Evolutionary conservation across 2,329 filamentous ascomycete species (phyloP).

Genomic region (Fusarium sp.): DNA sequence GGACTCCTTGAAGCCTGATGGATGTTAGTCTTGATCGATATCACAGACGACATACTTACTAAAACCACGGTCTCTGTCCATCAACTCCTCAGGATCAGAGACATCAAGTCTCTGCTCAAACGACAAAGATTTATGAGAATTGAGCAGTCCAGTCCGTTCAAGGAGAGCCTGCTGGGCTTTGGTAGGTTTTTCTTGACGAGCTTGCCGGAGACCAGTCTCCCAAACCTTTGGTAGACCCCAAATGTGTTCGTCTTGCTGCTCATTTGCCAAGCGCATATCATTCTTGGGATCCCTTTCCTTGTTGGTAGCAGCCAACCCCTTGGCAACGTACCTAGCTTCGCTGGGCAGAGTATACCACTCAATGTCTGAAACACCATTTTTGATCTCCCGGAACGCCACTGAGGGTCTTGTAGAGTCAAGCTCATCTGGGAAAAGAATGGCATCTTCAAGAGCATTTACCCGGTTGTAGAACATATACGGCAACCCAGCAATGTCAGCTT

Average conservation of each 20-base stretch:
- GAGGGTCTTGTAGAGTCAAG: constrained; percentile 12
- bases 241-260: constrained; percentile 27
- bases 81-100: constrained; percentile 38
- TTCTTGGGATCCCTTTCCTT: constrained; percentile 21
- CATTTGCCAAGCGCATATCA: constrained; percentile 6
- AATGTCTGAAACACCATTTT: constrained; percentile 43
- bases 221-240: constrained; percentile 46
- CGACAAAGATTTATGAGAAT: neutral
- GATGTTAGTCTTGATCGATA: neutral
- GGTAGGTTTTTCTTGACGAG: constrained; percentile 5
- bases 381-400: constrained; percentile 40
- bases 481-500: constrained; percentile 1
- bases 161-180: constrained; percentile 24
- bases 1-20: constrained; percentile 45
- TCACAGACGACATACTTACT: constrained; percentile 11
- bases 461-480: constrained; percentile 49
- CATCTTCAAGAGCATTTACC: constrained; percentile 44
- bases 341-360: constrained; percentile 27
- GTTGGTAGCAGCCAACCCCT: constrained; percentile 27
- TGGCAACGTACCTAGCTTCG: constrained; percentile 16
- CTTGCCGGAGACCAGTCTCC: constrained; percentile 38
- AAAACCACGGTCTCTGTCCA: constrained; percentile 46
- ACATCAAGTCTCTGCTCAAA: constrained; percentile 15
- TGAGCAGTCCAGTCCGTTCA: constrained; percentile 14
- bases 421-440: constrained; percentile 48